A percentile compares a stretch with the other conserved stretches of the same genome.
phyloP scores from a whole-genome alignment of 768 basidiomycete genomes.

The Naganishia kalamii region DNA sequence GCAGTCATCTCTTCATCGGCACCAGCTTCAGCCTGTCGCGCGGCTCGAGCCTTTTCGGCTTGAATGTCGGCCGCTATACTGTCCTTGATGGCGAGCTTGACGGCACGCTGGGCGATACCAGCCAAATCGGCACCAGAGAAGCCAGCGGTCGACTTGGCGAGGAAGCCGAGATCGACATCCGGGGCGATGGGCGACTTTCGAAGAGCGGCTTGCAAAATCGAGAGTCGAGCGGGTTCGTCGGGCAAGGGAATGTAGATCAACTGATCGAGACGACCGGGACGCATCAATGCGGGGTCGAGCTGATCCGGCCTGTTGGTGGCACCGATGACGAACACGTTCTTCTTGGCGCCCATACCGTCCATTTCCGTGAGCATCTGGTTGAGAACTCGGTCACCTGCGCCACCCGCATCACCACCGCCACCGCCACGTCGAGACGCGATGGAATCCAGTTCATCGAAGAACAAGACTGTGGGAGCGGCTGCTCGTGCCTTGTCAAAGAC shows the following conservation, averaged over 20 bases:
- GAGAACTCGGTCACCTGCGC: constrained; percentile 93
- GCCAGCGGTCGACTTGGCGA: constrained; percentile 88
- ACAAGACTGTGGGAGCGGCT: constrained; percentile 99
- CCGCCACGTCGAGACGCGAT: constrained; percentile 93
- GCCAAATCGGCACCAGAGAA: constrained; percentile 99
- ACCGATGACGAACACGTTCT: constrained; percentile 91
- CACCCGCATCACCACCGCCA: constrained; percentile 80
- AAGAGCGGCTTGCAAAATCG: constrained; percentile 83
- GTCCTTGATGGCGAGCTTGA: constrained; percentile 92
- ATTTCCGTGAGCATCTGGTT: constrained; percentile 88
- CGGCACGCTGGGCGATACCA: constrained; percentile 97
- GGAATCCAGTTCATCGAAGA: constrained; percentile 99
- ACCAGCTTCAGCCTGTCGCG: constrained; percentile 57
- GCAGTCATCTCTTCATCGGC: constrained; percentile 57
- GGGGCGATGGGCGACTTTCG: constrained; percentile 82
- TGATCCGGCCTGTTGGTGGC: constrained; percentile 89
- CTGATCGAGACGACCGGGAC: constrained; percentile 94
- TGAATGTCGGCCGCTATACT: constrained; percentile 89
- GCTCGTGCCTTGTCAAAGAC: constrained; percentile 99
- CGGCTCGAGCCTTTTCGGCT: constrained; percentile 67
- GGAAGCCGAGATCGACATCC: constrained; percentile 75
- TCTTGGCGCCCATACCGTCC: constrained; percentile 98
- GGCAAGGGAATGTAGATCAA: constrained; percentile 98
- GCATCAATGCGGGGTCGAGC: constrained; percentile 84
- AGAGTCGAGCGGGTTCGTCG: constrained; percentile 81